These are phyloP conservation scores for Aspergillus intermedius DNA, from an alignment of 2,329 filamentous ascomycete species.

Conservation along the genomic window DNA sequence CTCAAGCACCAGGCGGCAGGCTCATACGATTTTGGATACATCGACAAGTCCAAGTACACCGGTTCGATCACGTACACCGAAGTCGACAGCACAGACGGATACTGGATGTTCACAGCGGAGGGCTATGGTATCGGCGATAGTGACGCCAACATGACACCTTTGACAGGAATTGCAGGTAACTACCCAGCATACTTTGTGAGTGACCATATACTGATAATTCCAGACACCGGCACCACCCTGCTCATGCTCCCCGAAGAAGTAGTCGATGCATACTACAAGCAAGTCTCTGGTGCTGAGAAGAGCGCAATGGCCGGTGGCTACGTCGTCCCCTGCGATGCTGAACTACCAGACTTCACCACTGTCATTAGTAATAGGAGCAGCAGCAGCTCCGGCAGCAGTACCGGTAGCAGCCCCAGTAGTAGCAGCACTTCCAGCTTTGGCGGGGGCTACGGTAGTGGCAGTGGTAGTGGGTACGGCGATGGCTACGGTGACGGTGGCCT, in stretches of 20 bases:
- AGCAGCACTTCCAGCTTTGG: not conserved
- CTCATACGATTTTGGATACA: slow-evolving; percentile 54
- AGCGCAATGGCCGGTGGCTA: slow-evolving; percentile 48
- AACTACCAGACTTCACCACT: slow-evolving; percentile 50
- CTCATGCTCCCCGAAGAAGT: slow-evolving; percentile 52
- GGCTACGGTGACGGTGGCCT: not conserved
- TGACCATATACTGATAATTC: not conserved
- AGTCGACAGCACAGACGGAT: slow-evolving; percentile 54
- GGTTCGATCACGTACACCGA: slow-evolving; percentile 52
- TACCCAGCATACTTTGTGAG: not conserved
- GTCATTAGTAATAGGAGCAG: slow-evolving; percentile 27
- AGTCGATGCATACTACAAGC: slow-evolving; percentile 54
- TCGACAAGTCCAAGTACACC: slow-evolving; percentile 53
- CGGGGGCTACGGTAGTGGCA: not conserved
- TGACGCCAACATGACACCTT: slow-evolving; percentile 31
- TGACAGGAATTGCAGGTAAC: slow-evolving; percentile 50
- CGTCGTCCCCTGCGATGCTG: slow-evolving; percentile 46
- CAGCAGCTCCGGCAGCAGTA: not conserved
- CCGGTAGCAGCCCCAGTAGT: not conserved
- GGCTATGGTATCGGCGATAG: slow-evolving; percentile 51
- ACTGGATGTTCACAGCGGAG: slow-evolving; percentile 55
- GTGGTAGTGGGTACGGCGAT: too few relatives aligned
- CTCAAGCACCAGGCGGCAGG: slow-evolving; percentile 50
- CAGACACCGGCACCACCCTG: slow-evolving; percentile 64
- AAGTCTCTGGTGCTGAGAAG: slow-evolving; percentile 49